These are phyloP conservation scores for Mycena indigotica DNA, from an alignment of 768 basidiomycete genomes.

Conservation along the genomic window DNA sequence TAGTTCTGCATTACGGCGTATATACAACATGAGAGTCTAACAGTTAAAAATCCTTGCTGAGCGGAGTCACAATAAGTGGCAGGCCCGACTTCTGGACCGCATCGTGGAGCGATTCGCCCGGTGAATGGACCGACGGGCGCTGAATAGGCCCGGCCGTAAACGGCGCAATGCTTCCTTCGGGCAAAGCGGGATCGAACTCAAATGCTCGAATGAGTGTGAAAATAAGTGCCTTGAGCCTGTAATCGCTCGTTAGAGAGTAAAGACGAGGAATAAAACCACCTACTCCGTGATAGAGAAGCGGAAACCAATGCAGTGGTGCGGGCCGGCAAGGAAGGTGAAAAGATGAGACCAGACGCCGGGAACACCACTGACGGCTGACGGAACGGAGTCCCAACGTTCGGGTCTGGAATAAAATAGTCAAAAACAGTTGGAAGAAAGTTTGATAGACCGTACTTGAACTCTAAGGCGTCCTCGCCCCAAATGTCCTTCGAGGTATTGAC, in stretches of 20 bases:
- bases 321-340: slow-evolving; percentile 47
- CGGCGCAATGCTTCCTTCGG: slow-evolving; percentile 25
- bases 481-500: slow-evolving; percentile 25
- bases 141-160: neutral
- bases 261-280: slow-evolving; percentile 27
- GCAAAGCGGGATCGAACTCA: slow-evolving; percentile 34
- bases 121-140: neutral
- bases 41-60: neutral
- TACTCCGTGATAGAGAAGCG: slow-evolving; percentile 31
- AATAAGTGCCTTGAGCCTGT: slow-evolving; percentile 34
- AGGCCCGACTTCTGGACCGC: neutral
- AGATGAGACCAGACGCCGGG: slow-evolving; percentile 45
- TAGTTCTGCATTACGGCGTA: no score
- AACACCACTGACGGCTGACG: slow-evolving; percentile 30
- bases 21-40: no score
- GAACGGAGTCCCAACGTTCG: slow-evolving; percentile 47
- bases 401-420: slow-evolving; percentile 33
- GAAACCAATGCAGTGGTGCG: slow-evolving; percentile 49
- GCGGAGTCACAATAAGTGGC: neutral
- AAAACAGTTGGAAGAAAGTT: neutral
- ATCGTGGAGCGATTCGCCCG: no score
- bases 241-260: neutral
- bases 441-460: slow-evolving; percentile 31
- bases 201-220: slow-evolving; percentile 38
- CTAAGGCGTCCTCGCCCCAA: slow-evolving; percentile 33